phyloP scores from a whole-genome alignment of 805 yeast genomes.

The Candida pini region DNA sequence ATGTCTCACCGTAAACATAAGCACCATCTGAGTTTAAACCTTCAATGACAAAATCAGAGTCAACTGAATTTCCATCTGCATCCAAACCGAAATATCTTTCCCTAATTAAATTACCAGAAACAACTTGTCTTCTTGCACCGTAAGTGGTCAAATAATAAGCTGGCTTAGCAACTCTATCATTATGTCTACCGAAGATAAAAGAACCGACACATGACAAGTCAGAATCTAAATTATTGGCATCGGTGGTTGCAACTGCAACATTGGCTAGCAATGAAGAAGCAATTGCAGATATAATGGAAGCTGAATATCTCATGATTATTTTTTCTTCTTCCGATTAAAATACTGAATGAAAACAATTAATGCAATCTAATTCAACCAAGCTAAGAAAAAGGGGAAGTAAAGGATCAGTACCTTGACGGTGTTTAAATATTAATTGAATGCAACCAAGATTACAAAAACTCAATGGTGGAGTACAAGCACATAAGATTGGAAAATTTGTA shows the following conservation, averaged over 20 bases:
- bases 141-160: constrained; percentile 37
- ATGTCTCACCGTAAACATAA: constrained; percentile 32
- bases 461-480: too few species aligned
- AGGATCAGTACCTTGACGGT: too few species aligned
- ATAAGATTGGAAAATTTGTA: too few species aligned
- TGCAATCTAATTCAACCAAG: background rate
- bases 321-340: too few species aligned
- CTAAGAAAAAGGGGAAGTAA: background rate
- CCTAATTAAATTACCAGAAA: constrained; percentile 36
- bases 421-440: too few species aligned
- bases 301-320: constrained; percentile 1
- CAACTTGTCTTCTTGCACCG: constrained; percentile 34
- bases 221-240: constrained; percentile 17
- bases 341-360: too few species aligned
- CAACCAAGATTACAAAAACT: too few species aligned
- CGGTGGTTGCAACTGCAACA: constrained; percentile 14
- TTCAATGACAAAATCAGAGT: constrained; percentile 25
- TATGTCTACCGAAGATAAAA: constrained; percentile 43
- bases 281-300: background rate
- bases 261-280: constrained; percentile 3
- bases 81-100: constrained; percentile 37
- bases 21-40: constrained; percentile 31
- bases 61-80: constrained; percentile 17
- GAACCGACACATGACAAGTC: constrained; percentile 33
- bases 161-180: constrained; percentile 44